phyloP scores from a whole-genome alignment of 345 rosid species.

The Citrus mangshanensis region DNA sequence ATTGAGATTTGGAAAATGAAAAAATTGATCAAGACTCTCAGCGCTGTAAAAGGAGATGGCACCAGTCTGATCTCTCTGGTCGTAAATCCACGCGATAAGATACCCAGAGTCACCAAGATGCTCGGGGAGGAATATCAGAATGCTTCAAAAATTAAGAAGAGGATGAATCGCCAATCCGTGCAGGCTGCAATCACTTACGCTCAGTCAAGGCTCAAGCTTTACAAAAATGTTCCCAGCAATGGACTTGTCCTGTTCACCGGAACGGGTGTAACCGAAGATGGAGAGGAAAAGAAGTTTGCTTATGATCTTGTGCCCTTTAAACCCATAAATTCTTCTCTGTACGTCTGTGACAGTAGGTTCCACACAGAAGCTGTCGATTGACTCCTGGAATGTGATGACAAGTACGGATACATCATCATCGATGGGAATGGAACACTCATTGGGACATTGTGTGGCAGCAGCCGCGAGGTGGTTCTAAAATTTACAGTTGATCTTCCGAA shows the following conservation, averaged over 20 bases:
- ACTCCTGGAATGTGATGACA: constrained; percentile 25
- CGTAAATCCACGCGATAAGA: constrained; percentile 43
- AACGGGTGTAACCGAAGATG: constrained; percentile 38
- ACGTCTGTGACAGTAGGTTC: constrained; percentile 35
- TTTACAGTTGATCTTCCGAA: constrained; percentile 41
- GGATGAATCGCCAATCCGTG: constrained; percentile 46
- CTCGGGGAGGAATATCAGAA: constrained; percentile 40
- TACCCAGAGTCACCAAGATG: constrained; percentile 43
- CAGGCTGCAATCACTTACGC: constrained; percentile 40
- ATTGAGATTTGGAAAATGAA: constrained; percentile 45
- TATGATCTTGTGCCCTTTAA: constrained; percentile 38
- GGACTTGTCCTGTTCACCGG: constrained; percentile 43
- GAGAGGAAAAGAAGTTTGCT: constrained; percentile 42
- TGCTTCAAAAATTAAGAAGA: constrained; percentile 46
- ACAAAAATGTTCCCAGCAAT: constrained; percentile 43
- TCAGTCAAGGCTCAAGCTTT: constrained; percentile 40
- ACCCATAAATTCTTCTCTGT: constrained; percentile 36
- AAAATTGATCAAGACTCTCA: constrained; percentile 38
- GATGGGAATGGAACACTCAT: constrained; percentile 44
- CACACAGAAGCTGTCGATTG: constrained; percentile 23
- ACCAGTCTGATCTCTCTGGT: constrained; percentile 44
- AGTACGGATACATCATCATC: constrained; percentile 31
- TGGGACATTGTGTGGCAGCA: constrained; percentile 40
- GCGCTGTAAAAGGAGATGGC: constrained; percentile 41
- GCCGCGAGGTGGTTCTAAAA: constrained; percentile 36